Evolutionary conservation across 257 asterid species (phyloP).

Genomic region (Asclepias syriaca): DNA sequence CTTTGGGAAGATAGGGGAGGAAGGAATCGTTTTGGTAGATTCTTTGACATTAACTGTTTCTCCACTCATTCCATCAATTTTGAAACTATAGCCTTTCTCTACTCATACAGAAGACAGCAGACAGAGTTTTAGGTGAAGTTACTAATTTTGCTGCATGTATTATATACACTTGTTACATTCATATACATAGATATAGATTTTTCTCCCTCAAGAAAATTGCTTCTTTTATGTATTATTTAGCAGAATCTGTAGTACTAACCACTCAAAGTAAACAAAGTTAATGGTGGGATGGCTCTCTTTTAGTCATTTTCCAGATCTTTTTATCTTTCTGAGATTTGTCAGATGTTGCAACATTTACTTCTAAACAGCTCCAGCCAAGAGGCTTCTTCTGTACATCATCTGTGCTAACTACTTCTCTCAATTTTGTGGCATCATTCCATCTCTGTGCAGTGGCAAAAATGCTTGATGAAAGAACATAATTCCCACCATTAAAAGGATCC

Average conservation of each 20-base stretch:
- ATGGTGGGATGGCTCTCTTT: background rate
- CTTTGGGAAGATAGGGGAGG: slow-evolving; percentile 51
- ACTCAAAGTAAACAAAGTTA: background rate
- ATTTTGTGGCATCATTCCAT: slow-evolving; percentile 31
- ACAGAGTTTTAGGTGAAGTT: slow-evolving; percentile 5
- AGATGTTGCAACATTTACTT: slow-evolving; percentile 11
- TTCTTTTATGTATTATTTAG: background rate
- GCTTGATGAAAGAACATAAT: slow-evolving; percentile 28
- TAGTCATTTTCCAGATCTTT: background rate
- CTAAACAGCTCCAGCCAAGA: slow-evolving; percentile 37
- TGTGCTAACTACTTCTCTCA: slow-evolving; percentile 26
- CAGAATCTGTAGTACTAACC: background rate
- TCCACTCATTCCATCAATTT: background rate
- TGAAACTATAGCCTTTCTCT: background rate
- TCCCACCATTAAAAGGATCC: slow-evolving; percentile 31
- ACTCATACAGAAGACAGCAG: slow-evolving; percentile 9
- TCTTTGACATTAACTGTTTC: slow-evolving; percentile 1
- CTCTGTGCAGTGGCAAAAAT: slow-evolving; percentile 30
- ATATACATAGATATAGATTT: slow-evolving; percentile 6
- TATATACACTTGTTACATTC: slow-evolving; percentile 10
- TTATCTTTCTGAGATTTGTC: background rate
- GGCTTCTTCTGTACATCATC: slow-evolving; percentile 29
- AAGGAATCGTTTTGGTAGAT: slow-evolving; percentile 5
- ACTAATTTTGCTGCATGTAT: slow-evolving; percentile 8
- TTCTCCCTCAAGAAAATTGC: background rate